These are phyloP conservation scores for Ceratocystis cacaofunesta DNA, from an alignment of 2,329 filamentous ascomycete genomes.

Conservation along the genomic window DNA sequence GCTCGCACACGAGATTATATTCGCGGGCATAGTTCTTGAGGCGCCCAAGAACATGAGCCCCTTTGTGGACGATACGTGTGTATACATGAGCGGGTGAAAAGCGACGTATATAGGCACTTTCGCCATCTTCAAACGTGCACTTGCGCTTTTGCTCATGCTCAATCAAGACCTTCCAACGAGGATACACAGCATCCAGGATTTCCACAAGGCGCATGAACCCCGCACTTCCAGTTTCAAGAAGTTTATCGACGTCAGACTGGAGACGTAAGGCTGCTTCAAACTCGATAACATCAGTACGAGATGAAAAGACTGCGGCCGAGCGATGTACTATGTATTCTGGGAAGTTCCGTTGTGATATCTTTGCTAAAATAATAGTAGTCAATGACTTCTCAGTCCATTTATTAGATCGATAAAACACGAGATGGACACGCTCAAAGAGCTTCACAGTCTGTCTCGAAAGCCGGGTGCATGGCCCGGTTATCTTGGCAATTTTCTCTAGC, in stretches of 20 bases:
- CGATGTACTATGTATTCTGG: slow-evolving; percentile 81
- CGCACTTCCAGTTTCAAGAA: slow-evolving; percentile 65
- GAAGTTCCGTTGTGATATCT: slow-evolving; percentile 76
- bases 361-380: slow-evolving; percentile 84
- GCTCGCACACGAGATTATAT: slow-evolving; percentile 55
- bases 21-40: slow-evolving; percentile 70
- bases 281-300: slow-evolving; percentile 60
- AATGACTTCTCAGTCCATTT: slow-evolving; percentile 97
- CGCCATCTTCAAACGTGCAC: slow-evolving; percentile 60
- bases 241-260: slow-evolving; percentile 65
- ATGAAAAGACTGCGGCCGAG: slow-evolving; percentile 75
- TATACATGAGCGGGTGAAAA: slow-evolving; percentile 90
- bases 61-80: slow-evolving; percentile 84
- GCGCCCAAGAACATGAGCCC: slow-evolving; percentile 60
- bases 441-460: slow-evolving; percentile 58
- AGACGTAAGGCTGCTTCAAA: slow-evolving; percentile 77
- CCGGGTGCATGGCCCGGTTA: slow-evolving; percentile 70
- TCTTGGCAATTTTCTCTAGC: slow-evolving; percentile 57
- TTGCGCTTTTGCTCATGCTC: slow-evolving; percentile 70
- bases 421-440: slow-evolving; percentile 83
- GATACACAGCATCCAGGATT: slow-evolving; percentile 59
- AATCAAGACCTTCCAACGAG: slow-evolving; percentile 63
- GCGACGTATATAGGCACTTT: slow-evolving; percentile 75
- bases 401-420: slow-evolving; percentile 90
- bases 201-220: slow-evolving; percentile 53